phyloP scores from a whole-genome alignment of 176 grass and related monocot genomes.

The Luzula sylvatica region DNA sequence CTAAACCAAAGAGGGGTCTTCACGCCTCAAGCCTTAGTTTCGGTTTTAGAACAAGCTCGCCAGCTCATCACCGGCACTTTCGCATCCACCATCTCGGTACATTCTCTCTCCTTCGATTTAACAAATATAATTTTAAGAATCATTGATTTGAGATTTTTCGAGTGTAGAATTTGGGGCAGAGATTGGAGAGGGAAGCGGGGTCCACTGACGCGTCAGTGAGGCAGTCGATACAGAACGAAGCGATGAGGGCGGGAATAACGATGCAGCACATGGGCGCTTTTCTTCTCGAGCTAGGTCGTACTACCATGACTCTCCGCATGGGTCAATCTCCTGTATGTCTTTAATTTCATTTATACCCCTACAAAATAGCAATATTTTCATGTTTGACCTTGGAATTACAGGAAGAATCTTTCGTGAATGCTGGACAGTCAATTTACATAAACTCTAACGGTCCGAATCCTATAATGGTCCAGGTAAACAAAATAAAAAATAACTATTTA shows the following conservation, averaged over 20 bases:
- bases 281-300: constrained; percentile 91
- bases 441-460: constrained; percentile 80
- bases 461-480: constrained; percentile 95
- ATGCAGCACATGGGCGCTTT: constrained; percentile 91
- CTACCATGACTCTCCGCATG: constrained; percentile 81
- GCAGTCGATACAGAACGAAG: constrained; percentile 67
- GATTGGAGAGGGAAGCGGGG: constrained; percentile 29
- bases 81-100: constrained; percentile 68
- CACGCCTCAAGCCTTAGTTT: constrained; percentile 57
- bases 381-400: constrained; percentile 25
- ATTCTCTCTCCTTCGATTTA: neutral
- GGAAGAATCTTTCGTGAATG: constrained; percentile 75
- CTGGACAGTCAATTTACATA: constrained; percentile 82
- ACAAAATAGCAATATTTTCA: neutral
- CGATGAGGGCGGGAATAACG: constrained; percentile 50
- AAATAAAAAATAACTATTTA: neutral
- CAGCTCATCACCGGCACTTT: constrained; percentile 61
- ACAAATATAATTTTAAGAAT: neutral
- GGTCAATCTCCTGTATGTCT: constrained; percentile 65
- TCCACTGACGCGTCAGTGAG: constrained; percentile 45
- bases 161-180: constrained; percentile 37
- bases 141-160: constrained; percentile 1
- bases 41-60: constrained; percentile 56
- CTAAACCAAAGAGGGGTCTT: constrained; percentile 41
- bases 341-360: neutral